Evolutionary conservation across 2,329 filamentous ascomycete species (phyloP), one percentile per base, ranked within the genome.

Genomic region (Fusarium sublunatum): DNA sequence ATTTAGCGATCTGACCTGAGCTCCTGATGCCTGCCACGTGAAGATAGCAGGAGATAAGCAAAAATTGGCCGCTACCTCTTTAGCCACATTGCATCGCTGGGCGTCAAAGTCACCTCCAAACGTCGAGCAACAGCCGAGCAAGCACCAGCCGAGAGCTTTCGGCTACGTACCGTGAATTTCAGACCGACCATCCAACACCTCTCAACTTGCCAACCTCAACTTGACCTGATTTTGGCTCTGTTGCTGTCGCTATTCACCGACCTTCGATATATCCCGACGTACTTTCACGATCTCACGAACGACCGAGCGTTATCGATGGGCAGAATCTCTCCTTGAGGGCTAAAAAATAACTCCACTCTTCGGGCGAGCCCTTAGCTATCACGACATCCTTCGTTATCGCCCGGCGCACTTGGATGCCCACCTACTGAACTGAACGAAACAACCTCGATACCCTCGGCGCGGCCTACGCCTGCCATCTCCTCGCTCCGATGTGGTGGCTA

Each of bases 401-500:
- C 54, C 52, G 53, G 48, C 55, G 58, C 54, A 54, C 56, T 68
- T 59, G 40, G 43, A 68, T 67, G 65, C 59, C 34, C 58, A 45
- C 48, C 53, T 46, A 28, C 57, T 55, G 51, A 64, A 28, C 57
- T 55, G 51, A 64, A 58, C 54, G 50, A 34, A 62, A 53, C 45
- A 41, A 46, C 41, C 42, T 44, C 53, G 51, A 56, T 47, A 36
- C 48, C 62, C 41, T 69, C 65, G 67, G 69, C 65, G 62, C 71
- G 67, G 71, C 69, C 65, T 57, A 53, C 57, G 65, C 67, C 64
- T 67, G 69, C 70, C 70, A 58, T 54, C 49, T 67, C 67, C 67
- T 71, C 74, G 76, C 72, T 70, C 75, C 81, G 78, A 96, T 97
- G 91, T 93, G 90, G 83, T 86, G 83, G 90, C 83, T 94, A 78